These are phyloP conservation scores for Xylaria sp. DNA, from an alignment of 2,329 filamentous ascomycete genomes.

Conservation along the genomic window DNA sequence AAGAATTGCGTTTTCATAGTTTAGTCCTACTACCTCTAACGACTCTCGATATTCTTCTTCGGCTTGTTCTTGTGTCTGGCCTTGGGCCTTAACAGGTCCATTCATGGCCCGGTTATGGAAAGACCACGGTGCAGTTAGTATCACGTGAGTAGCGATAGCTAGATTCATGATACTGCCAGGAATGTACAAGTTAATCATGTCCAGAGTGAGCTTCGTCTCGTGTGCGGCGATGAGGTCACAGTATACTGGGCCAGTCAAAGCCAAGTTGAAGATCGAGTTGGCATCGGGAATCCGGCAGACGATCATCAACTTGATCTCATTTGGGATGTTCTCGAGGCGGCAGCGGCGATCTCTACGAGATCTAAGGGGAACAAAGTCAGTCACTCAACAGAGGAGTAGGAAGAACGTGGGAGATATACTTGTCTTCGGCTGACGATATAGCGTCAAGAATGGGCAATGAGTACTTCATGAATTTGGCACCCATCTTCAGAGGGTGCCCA, in stretches of 20 bases:
- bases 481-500: background rate
- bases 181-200: background rate
- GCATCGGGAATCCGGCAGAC: background rate
- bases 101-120: background rate
- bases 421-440: background rate
- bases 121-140: background rate
- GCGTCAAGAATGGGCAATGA: background rate
- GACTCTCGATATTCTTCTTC: too few species aligned
- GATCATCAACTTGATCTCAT: constrained; percentile 16
- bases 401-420: background rate
- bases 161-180: background rate
- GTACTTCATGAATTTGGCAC: background rate
- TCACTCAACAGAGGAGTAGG: background rate
- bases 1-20: background rate
- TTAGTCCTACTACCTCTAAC: too few species aligned
- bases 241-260: constrained; percentile 15
- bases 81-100: background rate
- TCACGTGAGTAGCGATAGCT: background rate
- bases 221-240: background rate
- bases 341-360: background rate
- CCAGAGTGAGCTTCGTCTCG: background rate
- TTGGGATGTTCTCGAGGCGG: constrained; percentile 19
- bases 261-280: constrained; percentile 3
- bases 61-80: too few species aligned
- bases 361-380: background rate